phyloP scores from a whole-genome alignment of 108 stramenopile species.

The Pseudonitzschia multistriata region DNA sequence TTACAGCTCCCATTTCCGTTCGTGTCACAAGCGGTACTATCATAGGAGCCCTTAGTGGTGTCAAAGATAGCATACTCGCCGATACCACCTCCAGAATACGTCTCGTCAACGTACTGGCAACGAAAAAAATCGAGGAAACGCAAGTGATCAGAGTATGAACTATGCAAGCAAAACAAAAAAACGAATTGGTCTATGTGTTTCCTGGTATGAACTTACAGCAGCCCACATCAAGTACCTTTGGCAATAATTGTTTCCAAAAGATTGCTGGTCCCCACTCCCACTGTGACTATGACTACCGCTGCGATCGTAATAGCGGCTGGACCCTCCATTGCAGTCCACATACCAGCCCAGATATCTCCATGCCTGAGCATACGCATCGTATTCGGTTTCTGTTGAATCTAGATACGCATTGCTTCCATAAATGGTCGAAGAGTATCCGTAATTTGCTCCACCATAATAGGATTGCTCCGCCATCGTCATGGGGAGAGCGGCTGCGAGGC shows the following conservation, averaged over 20 bases:
- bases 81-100: constrained; percentile 60
- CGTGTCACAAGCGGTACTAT: constrained; percentile 33
- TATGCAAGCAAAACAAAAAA: neutral
- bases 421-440: constrained; percentile 15
- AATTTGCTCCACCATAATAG: constrained; percentile 9
- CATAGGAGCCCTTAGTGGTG: constrained; percentile 24
- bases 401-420: constrained; percentile 35
- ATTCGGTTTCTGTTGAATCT: constrained; percentile 36
- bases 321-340: constrained; percentile 52
- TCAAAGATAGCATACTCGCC: constrained; percentile 66
- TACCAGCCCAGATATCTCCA: constrained; percentile 68
- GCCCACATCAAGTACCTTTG: constrained; percentile 68
- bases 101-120: constrained; percentile 54
- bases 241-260: constrained; percentile 33
- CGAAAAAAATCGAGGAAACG: neutral
- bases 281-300: constrained; percentile 16
- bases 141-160: neutral
- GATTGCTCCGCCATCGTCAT: neutral
- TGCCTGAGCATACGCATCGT: constrained; percentile 55
- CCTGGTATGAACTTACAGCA: constrained; percentile 30
- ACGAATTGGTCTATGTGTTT: neutral
- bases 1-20: constrained; percentile 37
- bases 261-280: constrained; percentile 16
- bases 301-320: constrained; percentile 24
- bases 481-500: neutral